Conservation (phyloP, 2,329 filamentous ascomycete species). For the Clonostachys rhizophaga region DNA sequence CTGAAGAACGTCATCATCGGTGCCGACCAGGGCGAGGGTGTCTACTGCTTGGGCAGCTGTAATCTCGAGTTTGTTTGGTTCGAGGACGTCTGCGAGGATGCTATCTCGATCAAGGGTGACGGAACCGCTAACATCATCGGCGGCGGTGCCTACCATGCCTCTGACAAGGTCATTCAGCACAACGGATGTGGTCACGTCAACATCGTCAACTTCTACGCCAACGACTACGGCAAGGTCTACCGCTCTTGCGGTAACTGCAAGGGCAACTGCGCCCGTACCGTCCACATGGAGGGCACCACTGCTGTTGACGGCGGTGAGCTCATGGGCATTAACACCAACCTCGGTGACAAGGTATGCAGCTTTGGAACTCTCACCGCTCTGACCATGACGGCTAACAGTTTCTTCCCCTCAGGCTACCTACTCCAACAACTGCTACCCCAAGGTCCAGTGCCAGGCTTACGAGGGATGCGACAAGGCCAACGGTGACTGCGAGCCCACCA, state of each 20-base stretch:
- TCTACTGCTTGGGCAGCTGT: slow-evolving; percentile 16
- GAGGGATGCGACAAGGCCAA: slow-evolving; percentile 19
- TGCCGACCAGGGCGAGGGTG: slow-evolving; percentile 14
- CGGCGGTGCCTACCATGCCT: slow-evolving; percentile 27
- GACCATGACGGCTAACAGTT: slow-evolving; percentile 1
- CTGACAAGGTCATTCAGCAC: slow-evolving; percentile 35
- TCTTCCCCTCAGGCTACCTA: slow-evolving; percentile 13
- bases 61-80: slow-evolving; percentile 17
- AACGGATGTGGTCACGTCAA: slow-evolving; percentile 32
- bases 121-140: slow-evolving; percentile 24
- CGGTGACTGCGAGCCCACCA: slow-evolving; percentile 17
- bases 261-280: slow-evolving; percentile 29
- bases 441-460: slow-evolving; percentile 19
- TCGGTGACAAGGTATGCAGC: slow-evolving; percentile 17
- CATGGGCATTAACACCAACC: slow-evolving; percentile 34
- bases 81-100: slow-evolving; percentile 16
- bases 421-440: slow-evolving; percentile 18
- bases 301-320: slow-evolving; percentile 33
- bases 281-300: slow-evolving; percentile 35
- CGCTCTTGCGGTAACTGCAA: slow-evolving; percentile 36
- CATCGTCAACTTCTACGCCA: slow-evolving; percentile 12
- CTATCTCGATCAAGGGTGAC: slow-evolving; percentile 11
- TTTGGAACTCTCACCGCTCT: rapidly evolving
- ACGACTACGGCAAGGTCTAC: slow-evolving; percentile 41
- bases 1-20: slow-evolving; percentile 14